phyloP scores from a whole-genome alignment of 441 rosid species.

The Metrosideros polymorpha region DNA sequence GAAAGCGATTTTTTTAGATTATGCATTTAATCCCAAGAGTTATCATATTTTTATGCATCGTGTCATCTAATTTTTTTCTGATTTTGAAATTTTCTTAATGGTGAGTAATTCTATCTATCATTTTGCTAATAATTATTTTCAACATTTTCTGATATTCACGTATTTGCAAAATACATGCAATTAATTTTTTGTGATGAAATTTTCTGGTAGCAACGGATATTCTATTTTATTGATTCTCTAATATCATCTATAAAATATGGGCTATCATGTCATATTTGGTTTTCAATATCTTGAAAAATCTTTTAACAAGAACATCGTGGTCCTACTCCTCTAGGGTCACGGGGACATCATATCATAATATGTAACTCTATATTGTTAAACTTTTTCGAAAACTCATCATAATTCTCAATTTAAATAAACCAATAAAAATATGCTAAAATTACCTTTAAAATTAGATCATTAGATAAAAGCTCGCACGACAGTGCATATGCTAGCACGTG shows the following conservation, averaged over 20 bases:
- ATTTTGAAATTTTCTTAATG: not conserved
- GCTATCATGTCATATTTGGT: not conserved
- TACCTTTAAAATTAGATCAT: not conserved
- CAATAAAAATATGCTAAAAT: not conserved
- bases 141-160: not conserved
- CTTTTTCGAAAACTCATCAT: not conserved
- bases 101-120: not conserved
- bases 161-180: not conserved
- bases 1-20: not conserved
- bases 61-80: not conserved
- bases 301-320: not conserved
- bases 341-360: not conserved
- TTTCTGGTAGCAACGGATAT: too few species aligned
- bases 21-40: not conserved
- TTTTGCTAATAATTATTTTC: not conserved
- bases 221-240: not conserved
- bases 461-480: not conserved
- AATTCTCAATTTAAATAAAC: not conserved
- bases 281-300: accelerated
- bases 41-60: accelerated
- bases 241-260: not conserved
- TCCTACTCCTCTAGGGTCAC: not conserved
- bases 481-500: not conserved
- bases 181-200: too few species aligned
- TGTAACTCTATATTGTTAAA: not conserved